Percentiles rank a stretch among this genome's conserved stretches.
Evolutionary conservation across 2,329 filamentous ascomycete genomes (phyloP).

Genomic region (Ascosphaera aggregata): DNA sequence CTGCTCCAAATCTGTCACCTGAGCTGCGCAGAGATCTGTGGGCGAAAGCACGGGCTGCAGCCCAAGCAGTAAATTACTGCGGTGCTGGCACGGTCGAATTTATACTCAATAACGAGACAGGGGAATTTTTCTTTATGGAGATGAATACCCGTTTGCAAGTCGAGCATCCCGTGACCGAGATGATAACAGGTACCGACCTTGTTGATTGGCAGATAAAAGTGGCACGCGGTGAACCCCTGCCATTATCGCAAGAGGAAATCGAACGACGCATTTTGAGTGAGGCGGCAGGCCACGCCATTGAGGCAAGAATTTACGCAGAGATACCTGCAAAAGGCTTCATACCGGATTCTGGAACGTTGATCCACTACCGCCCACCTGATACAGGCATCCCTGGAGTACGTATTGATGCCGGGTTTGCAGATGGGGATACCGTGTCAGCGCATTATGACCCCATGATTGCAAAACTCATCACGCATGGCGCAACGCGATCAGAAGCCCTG

Average conservation of each 20-base stretch:
- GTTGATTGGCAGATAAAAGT: slow-evolving; percentile 93
- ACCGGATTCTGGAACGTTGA: slow-evolving; percentile 71
- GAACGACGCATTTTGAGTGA: slow-evolving; percentile 38
- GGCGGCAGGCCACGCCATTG: slow-evolving; percentile 64
- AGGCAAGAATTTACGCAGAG: slow-evolving; percentile 91
- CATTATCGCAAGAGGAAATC: slow-evolving; percentile 41
- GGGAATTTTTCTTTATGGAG: slow-evolving; percentile 47
- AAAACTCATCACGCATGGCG: slow-evolving; percentile 79
- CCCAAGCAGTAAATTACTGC: slow-evolving; percentile 39
- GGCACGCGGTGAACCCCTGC: slow-evolving; percentile 45
- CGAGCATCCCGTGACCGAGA: slow-evolving; percentile 82
- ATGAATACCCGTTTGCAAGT: slow-evolving; percentile 75
- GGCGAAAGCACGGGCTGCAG: slow-evolving; percentile 39
- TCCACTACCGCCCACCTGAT: slow-evolving; percentile 56
- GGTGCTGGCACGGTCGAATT: slow-evolving; percentile 45
- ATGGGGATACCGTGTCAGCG: slow-evolving; percentile 78
- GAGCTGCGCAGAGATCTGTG: slow-evolving; percentile 38
- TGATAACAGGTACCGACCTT: slow-evolving; percentile 52
- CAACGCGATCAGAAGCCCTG: slow-evolving; percentile 56
- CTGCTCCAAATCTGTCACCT: slow-evolving; percentile 37
- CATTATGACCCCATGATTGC: slow-evolving; percentile 98
- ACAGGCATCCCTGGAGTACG: slow-evolving; percentile 46
- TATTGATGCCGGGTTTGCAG: slow-evolving; percentile 79
- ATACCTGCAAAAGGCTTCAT: slow-evolving; percentile 82
- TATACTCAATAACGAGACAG: slow-evolving; percentile 43